Evolutionary conservation across 2,329 filamentous ascomycete genomes (phyloP), one percentile per base, ranked within the genome.

Genomic region (Epichloe gansuensis): DNA sequence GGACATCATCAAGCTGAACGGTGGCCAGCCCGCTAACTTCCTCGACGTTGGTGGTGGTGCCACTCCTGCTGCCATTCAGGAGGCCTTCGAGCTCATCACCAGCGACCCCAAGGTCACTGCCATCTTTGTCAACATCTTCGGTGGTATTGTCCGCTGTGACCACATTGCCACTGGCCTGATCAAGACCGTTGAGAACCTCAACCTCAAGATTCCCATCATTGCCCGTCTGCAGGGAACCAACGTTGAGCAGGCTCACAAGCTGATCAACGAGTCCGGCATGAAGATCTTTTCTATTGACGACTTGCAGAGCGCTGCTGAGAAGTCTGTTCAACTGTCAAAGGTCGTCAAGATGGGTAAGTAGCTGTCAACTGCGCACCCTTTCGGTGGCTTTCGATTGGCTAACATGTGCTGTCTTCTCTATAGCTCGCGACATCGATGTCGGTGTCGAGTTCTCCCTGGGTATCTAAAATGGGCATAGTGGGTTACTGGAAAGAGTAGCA

Each of bases 221-320:
- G 91, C 90, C 60, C 85, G 93, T 74, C 81, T 98, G 68, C 93
- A 98, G 76, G 93, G 93, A 64, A 98, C 93, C 71, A 98, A 98
- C 78, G 89, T 95, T 80, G 90, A 96, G 74, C 78, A 84, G 71
- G 93, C 93, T 57, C 89, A 93, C 72, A 82, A 93, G 77, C 74
- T 78, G 76, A 89, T 98, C 76, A 95, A 93, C 77, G 89, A 98
- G 70, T 94, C 90, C 51, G 90, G 93, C 63, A 82, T 98, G 66
- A 98, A 98, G 85, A 98, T 98, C 74, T 98, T 98, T 81, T 94
- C 88, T 65, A 97, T 98, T 57, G 91, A 97, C 68, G 93, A 98
- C 74, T 81, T 98, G 64, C 93, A 98, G 75, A 93, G 75, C 67
- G 93, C 93, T 42, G 93, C 93, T 58, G 93, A 97, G 81, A 97